Percentiles rank a stretch among this genome's conserved stretches.
phyloP scores from a whole-genome alignment of 371 early-diverging fungal species.

The Mortierella polycephala region DNA sequence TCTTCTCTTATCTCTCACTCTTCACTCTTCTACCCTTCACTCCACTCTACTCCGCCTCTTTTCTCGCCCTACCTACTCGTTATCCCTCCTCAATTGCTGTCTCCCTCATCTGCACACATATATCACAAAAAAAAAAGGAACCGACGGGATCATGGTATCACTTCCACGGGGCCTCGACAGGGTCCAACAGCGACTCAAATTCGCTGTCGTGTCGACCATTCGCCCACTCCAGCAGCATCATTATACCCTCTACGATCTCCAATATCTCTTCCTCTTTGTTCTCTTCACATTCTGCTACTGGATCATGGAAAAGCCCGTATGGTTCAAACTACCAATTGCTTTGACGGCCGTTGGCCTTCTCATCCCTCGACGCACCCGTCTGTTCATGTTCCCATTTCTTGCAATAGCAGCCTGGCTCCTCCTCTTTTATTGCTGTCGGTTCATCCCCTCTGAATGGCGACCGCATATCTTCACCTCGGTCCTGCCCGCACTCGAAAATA shows the following conservation, averaged over 20 bases:
- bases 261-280: constrained; percentile 52
- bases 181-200: constrained; percentile 19
- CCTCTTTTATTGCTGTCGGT: constrained; percentile 72
- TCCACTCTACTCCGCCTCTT: no score
- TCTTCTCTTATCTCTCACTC: no score
- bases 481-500: constrained; percentile 75
- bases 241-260: constrained; percentile 55
- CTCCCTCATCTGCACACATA: no score
- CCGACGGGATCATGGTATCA: not conserved
- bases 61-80: no score
- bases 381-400: constrained; percentile 64
- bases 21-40: no score
- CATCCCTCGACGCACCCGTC: constrained; percentile 50
- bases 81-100: no score
- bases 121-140: no score
- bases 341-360: constrained; percentile 38
- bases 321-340: constrained; percentile 50
- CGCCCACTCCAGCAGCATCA: constrained; percentile 36
- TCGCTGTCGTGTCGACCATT: constrained; percentile 29
- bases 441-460: constrained; percentile 67
- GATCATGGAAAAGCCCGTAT: constrained; percentile 52
- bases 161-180: constrained; percentile 16
- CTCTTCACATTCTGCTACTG: constrained; percentile 51
- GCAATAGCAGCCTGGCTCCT: constrained; percentile 74
- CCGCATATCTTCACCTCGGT: constrained; percentile 74